phyloP scores from a whole-genome alignment of 2,329 filamentous ascomycete genomes.

The Colletotrichum sp. region DNA sequence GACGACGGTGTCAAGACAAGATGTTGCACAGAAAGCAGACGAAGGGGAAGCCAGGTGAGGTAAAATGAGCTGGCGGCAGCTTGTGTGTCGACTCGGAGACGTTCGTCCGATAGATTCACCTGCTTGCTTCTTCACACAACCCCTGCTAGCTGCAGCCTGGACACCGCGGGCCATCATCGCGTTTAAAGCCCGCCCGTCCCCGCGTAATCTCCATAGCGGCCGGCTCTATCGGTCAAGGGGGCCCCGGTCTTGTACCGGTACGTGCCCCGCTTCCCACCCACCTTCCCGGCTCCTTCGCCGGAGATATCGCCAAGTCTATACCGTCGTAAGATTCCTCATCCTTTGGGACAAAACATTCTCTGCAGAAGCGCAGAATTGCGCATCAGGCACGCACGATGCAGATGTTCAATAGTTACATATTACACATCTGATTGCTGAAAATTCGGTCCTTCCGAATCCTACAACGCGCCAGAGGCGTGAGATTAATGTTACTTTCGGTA shows the following conservation, averaged over 20 bases:
- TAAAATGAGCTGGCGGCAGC: not conserved
- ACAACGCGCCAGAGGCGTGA: not conserved
- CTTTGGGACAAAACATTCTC: not conserved
- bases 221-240: not conserved
- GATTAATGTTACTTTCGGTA: not conserved
- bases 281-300: not conserved
- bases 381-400: not conserved
- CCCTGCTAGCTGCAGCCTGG: not conserved
- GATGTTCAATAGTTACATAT: not conserved
- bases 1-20: not conserved
- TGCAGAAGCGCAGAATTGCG: not conserved
- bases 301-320: not conserved
- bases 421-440: not conserved
- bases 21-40: not conserved
- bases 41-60: not conserved
- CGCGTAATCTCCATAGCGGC: not conserved
- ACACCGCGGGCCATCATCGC: not conserved
- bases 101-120: not conserved
- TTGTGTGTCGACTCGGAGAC: not conserved
- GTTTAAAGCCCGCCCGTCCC: not conserved
- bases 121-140: not conserved
- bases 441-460: not conserved
- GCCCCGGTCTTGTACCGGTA: slow-evolving; percentile 20
- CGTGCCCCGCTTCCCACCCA: slow-evolving; percentile 15
- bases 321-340: not conserved